phyloP scores from a whole-genome alignment of 2,329 filamentous ascomycete genomes.

The Talaromyces atroroseus region DNA sequence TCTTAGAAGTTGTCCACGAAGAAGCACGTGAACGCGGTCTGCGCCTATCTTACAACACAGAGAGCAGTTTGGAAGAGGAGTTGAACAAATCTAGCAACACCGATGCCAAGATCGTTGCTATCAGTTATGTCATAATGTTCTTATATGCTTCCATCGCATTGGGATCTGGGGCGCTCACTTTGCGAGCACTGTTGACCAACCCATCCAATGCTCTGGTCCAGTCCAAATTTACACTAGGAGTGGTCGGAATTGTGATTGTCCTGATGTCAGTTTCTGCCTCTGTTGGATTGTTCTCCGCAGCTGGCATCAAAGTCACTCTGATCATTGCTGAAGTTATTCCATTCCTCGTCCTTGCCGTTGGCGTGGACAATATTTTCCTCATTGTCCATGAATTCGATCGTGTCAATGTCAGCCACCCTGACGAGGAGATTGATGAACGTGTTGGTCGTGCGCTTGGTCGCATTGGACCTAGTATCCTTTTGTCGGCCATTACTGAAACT shows the following conservation, averaged over 20 bases:
- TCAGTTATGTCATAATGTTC: constrained; percentile 99
- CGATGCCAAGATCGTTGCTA: constrained; percentile 90
- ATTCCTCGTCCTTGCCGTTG: constrained; percentile 91
- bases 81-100: constrained; percentile 98
- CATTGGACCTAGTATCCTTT: constrained; percentile 93
- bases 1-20: constrained; percentile 69
- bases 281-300: constrained; percentile 88
- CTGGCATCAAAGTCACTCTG: constrained; percentile 86
- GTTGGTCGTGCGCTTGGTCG: constrained; percentile 84
- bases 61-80: constrained; percentile 91
- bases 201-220: constrained; percentile 82
- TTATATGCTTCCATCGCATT: constrained; percentile 90
- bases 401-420: constrained; percentile 85
- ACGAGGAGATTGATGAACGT: constrained; percentile 78
- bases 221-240: constrained; percentile 93
- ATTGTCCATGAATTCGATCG: constrained; percentile 98
- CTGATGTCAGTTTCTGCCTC: constrained; percentile 96
- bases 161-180: constrained; percentile 76
- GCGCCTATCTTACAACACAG: constrained; percentile 87
- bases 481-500: constrained; percentile 92
- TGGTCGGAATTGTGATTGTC: constrained; percentile 90
- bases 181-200: constrained; percentile 72
- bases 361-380: constrained; percentile 97
- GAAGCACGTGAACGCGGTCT: constrained; percentile 75
- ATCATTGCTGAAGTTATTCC: constrained; percentile 99